These are phyloP conservation scores for Aspergillus novofumigatus DNA, from an alignment of 2,329 filamentous ascomycete genomes.

Conservation along the genomic window DNA sequence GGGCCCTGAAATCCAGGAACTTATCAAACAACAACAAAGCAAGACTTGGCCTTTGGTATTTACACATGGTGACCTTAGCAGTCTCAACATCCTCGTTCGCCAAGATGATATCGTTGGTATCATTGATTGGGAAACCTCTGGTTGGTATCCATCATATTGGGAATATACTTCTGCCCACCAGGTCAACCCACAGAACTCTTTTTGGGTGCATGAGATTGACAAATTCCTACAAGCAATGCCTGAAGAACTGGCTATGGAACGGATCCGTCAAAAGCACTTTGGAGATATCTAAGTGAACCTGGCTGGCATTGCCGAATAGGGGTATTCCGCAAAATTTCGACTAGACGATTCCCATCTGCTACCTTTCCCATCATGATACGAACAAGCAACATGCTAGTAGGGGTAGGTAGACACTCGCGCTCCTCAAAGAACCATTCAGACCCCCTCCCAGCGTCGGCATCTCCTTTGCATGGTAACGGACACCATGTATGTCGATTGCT, in stretches of 20 bases:
- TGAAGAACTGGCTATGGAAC: no score
- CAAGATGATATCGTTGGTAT: constrained; percentile 41
- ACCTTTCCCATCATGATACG: constrained; percentile 34
- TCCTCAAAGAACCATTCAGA: constrained; percentile 30
- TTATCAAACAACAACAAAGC: constrained; percentile 30
- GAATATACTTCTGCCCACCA: no score
- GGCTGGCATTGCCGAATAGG: constrained; percentile 26
- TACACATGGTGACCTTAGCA: constrained; percentile 51
- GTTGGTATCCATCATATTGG: no score
- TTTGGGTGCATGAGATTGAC: no score
- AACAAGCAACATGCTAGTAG: constrained; percentile 28
- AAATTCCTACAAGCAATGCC: no score
- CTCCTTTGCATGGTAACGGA: constrained; percentile 34
- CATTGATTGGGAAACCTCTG: constrained; percentile 26
- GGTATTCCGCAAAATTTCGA: constrained; percentile 25
- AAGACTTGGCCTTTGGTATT: constrained; percentile 37
- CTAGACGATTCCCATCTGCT: constrained; percentile 22
- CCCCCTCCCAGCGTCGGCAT: constrained; percentile 5
- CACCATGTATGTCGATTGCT: constrained; percentile 7
- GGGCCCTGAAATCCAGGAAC: constrained; percentile 25
- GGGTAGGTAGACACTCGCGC: constrained; percentile 10
- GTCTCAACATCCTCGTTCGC: constrained; percentile 28
- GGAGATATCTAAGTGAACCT: constrained; percentile 16
- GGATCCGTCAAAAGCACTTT: no score
- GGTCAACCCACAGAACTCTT: no score